Conservation (phyloP, 2,329 filamentous ascomycete species). For the Ceratocystis colombiana region DNA sequence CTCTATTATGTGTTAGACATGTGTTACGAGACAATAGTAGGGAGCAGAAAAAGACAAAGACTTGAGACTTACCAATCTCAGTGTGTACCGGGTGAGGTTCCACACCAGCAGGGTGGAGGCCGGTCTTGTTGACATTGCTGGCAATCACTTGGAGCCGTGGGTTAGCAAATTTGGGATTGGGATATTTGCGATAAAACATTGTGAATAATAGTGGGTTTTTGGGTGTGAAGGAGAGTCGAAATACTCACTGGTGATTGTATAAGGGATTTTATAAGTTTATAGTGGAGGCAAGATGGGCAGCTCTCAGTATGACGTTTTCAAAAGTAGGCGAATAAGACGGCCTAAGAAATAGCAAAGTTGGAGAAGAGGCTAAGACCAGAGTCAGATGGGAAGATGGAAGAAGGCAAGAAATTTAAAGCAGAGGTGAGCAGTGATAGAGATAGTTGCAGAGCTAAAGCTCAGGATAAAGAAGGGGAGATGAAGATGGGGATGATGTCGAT, state of each 20-base stretch:
- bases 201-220: background rate
- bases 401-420: slow-evolving; percentile 7
- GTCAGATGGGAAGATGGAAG: slow-evolving; percentile 1
- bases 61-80: slow-evolving; percentile 58
- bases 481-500: slow-evolving; percentile 15
- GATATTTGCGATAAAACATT: background rate
- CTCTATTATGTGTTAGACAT: slow-evolving; percentile 39
- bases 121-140: slow-evolving; percentile 75
- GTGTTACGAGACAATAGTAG: background rate
- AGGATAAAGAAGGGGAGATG: background rate
- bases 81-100: slow-evolving; percentile 83
- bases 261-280: slow-evolving; percentile 8
- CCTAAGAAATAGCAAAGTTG: slow-evolving; percentile 10
- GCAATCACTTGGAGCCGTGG: slow-evolving; percentile 39
- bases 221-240: background rate
- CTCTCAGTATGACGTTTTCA: background rate
- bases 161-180: slow-evolving; percentile 22
- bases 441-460: background rate
- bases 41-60: background rate
- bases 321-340: slow-evolving; percentile 4
- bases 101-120: slow-evolving; percentile 81
- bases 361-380: slow-evolving; percentile 2
- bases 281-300: background rate
- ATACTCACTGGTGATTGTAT: background rate
- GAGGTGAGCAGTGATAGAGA: background rate